Evolutionary conservation across 2,329 filamentous ascomycete genomes (phyloP).

Genomic region (Purpureocillium takamizusanense): DNA sequence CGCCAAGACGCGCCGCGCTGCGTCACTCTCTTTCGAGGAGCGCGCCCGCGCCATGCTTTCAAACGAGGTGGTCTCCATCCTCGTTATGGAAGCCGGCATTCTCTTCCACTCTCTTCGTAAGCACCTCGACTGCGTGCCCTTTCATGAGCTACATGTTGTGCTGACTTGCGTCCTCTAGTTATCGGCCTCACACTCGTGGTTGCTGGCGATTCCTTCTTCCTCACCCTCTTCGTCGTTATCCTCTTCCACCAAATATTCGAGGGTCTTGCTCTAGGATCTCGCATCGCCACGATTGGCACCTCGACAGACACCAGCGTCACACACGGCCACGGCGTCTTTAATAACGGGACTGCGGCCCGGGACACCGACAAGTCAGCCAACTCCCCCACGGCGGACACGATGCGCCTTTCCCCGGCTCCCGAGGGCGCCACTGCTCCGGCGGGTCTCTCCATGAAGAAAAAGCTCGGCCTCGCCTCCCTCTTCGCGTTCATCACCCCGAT

Average conservation of each 20-base stretch:
- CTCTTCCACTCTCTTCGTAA: slow-evolving; percentile 64
- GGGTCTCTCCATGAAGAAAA: slow-evolving; percentile 32
- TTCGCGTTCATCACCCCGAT: slow-evolving; percentile 68
- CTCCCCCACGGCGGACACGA: slow-evolving; percentile 12
- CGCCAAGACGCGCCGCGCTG: slow-evolving; percentile 19
- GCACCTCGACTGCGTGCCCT: slow-evolving; percentile 12
- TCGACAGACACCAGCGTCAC: slow-evolving; percentile 9
- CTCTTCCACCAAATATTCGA: slow-evolving; percentile 75
- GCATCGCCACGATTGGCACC: slow-evolving; percentile 52
- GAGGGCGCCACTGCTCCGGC: slow-evolving; percentile 5
- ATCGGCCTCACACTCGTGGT: slow-evolving; percentile 58
- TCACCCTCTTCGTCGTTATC: slow-evolving; percentile 56
- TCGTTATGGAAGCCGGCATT: slow-evolving; percentile 64
- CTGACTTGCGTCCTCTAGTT: slow-evolving; percentile 26
- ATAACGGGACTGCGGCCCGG: slow-evolving; percentile 1
- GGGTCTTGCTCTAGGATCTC: slow-evolving; percentile 62
- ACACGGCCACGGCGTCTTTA: slow-evolving; percentile 7
- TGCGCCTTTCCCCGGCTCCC: slow-evolving; percentile 4
- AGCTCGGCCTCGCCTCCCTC: slow-evolving; percentile 50
- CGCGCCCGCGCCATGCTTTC: slow-evolving; percentile 17
- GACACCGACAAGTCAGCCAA: slow-evolving; percentile 17
- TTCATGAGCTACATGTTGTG: background rate
- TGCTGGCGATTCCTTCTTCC: slow-evolving; percentile 44
- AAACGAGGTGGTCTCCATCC: slow-evolving; percentile 48
- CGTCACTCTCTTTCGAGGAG: slow-evolving; percentile 13